Evolutionary conservation across 345 rosid genomes (phyloP), one percentile per base, ranked within the genome.

Genomic region (Hypericum perforatum): DNA sequence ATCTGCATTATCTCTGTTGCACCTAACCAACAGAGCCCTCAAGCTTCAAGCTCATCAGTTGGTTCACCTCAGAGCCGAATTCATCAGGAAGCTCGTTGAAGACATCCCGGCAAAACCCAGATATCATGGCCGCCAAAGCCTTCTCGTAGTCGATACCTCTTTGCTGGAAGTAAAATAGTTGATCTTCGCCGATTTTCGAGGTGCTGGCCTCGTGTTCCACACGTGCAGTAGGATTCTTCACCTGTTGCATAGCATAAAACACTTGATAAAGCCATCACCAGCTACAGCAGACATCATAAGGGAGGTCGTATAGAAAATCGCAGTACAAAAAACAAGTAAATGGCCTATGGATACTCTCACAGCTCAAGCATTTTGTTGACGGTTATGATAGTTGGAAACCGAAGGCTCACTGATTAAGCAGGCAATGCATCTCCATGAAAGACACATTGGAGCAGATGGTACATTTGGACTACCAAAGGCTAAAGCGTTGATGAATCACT

Each of bases 191-290:
- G 0, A 83, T 92, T 75, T 92, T 92, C 6, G 98, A 88, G 43
- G 95, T 92, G 78, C 90, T 88, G 8, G 98, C 98, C 68, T 92
- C 98, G 5, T 92, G 98, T 66, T 92, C 96, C 5, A 92, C 80
- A n/a, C 70, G 78, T 8, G 94, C 95, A 0, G 94, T 72, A 45
- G 86, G 94, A 65, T 85, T 88, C 80, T 88, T 88, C 39, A 85
- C 98, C 98, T 67, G 62, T 66, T 53, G 36, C 16, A 65, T 32
- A 39, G 29, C 15, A 50, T 49, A 16, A 37, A 22, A 52, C 39
- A 52, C 53, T 46, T 22, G 32, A 22, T 22, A 22, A 22, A 22
- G 32, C 4, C 32, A 22, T 22, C 32, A 22, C 32, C 32, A 4
- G 32, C 32, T 22, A 22, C 32, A 22, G 32, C 32, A 22, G 32